Conservation (phyloP, 2,329 filamentous ascomycete species). For the Ascochyta lentis region DNA sequence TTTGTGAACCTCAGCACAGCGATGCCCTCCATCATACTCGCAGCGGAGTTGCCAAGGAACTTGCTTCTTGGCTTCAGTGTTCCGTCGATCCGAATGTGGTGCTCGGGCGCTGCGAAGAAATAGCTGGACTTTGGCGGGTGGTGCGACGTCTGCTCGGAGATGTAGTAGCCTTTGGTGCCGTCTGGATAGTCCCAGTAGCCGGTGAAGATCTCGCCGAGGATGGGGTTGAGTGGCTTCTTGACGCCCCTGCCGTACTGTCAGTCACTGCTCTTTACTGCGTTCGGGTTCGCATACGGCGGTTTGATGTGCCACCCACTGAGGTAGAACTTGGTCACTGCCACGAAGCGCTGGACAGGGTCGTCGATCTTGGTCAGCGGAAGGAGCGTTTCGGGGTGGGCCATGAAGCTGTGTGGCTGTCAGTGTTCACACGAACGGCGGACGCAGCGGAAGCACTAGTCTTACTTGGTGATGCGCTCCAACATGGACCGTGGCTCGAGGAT, state of each 20-base stretch:
- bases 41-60: conserved; percentile 95
- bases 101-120: conserved; percentile 96
- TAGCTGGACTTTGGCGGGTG: conserved; percentile 99
- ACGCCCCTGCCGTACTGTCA: conserved; percentile 71
- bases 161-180: conserved; percentile 88
- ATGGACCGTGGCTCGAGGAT: conserved; percentile 97
- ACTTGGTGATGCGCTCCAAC: conserved; percentile 99
- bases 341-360: conserved; percentile 86
- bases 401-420: conserved; percentile 72
- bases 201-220: conserved; percentile 92
- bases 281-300: conserved; percentile 73
- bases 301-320: conserved; percentile 99
- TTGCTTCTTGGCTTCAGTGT: conserved; percentile 93
- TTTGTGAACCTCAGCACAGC: conserved; percentile 86
- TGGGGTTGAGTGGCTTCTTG: conserved; percentile 97
- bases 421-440: neutral
- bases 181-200: conserved; percentile 95
- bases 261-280: conserved; percentile 23
- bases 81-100: conserved; percentile 93
- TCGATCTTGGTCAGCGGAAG: conserved; percentile 86
- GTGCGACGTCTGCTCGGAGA: conserved; percentile 96
- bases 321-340: conserved; percentile 97
- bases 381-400: conserved; percentile 97
- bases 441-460: conserved; percentile 44
- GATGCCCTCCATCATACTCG: conserved; percentile 97